phyloP scores from a whole-genome alignment of 345 rosid genomes.

The Populus alba region DNA sequence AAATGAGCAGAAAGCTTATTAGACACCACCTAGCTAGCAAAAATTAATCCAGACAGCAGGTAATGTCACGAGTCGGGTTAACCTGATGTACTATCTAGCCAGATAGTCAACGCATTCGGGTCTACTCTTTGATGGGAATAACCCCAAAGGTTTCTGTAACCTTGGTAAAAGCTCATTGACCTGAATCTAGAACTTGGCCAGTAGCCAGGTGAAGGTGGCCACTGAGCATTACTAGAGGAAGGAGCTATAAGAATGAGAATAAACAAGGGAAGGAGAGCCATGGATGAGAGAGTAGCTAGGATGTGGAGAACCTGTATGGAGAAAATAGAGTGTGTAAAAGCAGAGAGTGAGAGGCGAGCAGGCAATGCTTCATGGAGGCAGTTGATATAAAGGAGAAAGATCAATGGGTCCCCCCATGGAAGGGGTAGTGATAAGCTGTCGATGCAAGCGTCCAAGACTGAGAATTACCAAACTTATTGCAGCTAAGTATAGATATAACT shows the following conservation, averaged over 20 bases:
- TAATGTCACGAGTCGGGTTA: not conserved
- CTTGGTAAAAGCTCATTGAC: constrained; percentile 60
- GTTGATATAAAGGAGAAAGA: constrained; percentile 24
- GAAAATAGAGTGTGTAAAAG: constrained; percentile 38
- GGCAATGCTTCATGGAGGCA: constrained; percentile 1
- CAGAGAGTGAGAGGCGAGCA: constrained; percentile 13
- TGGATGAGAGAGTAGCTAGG: not conserved
- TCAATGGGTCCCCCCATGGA: constrained; percentile 35
- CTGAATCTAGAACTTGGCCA: constrained; percentile 83
- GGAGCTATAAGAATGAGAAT: constrained; percentile 34
- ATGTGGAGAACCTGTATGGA: constrained; percentile 2
- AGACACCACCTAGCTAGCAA: not conserved
- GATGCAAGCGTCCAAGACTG: not conserved
- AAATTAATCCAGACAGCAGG: not conserved
- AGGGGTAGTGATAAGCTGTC: not conserved
- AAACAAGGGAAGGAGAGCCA: constrained; percentile 37
- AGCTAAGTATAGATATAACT: not conserved
- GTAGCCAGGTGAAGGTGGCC: constrained; percentile 94
- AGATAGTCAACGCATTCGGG: constrained; percentile 66
- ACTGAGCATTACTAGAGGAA: constrained; percentile 44
- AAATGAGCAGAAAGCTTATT: not conserved
- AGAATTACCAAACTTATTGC: not conserved
- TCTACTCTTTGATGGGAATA: constrained; percentile 67
- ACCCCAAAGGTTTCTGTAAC: constrained; percentile 92
- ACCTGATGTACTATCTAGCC: constrained; percentile 93